Base-by-base conservation (phyloP, 2,329 filamentous ascomycete genomes). In the Cladosporium austrohemisphaericum region DNA sequence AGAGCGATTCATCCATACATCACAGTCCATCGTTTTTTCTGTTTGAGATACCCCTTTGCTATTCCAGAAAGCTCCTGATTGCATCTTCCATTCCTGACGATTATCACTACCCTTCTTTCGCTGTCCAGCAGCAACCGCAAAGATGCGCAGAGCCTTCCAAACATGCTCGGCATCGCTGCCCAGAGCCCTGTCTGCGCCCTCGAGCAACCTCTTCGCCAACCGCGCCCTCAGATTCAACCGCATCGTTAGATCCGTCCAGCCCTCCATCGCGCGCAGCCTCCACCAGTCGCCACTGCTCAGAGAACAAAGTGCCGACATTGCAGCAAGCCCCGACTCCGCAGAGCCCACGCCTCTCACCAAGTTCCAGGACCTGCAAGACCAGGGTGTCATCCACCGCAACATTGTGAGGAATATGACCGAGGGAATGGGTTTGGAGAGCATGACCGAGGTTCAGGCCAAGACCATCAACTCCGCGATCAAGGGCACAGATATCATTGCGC, bases 381-480 rank as follows among this genome's bases (percentile, higher is more conserved):
- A 60, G 13, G 64, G 66, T 4, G 59, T 77, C 71, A 78, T 95
- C 33, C 76, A 91, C 62, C 63, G 69, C 19, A 80, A 76, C 52
- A 70, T 96, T 44, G 75, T 95, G 55, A 63, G 75, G 3, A 78
- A 84, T 20, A 83, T 98, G 59, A 86, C 80, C 1, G 59, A 78
- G 4, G 79, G 81, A 45, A 87, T 97, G 84, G 73, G 77, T 22
- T 85, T 96, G 59, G 79, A 85, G 41, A 81, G 75, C 32, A 97
- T 98, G 93, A 97, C 92, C 18, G 86, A 93, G 18, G 92, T 98
- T 11, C 93, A 98, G 69, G 77, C 81, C 40, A 79, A 84, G 65
- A 95, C 92, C 10, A 90, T 98, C 64, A 81, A 81, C 52, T 79
- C 88, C 49, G 88, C 87, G 3, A 73, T 97, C 33, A 81, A 83